Evolutionary conservation across 495 filamentous ascomycete species (phyloP), one percentile per base, ranked within the genome.

Genomic region (Chaetomium tenue): DNA sequence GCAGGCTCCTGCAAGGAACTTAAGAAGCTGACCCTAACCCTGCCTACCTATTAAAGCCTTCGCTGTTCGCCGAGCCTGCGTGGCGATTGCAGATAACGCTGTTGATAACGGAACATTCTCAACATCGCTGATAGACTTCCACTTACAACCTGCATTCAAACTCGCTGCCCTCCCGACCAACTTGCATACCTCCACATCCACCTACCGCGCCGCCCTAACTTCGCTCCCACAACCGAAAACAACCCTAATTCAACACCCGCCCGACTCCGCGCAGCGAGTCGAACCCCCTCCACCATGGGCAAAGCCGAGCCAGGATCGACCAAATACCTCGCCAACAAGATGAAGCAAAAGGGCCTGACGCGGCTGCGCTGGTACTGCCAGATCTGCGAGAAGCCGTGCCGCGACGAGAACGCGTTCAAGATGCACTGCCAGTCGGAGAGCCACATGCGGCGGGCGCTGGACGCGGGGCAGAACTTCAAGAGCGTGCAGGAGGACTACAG

Each of bases 331-430:
- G 84, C 82, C 76, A 98, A 98, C 77, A 89, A 91, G 75, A 85
- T 96, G 76, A 97, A 97, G 74, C 80, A 87, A 67, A 93, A 92
- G 78, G 93, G 93, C 47, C 81, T 97, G 2, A 90, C 92, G 66
- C 83, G 93, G 0, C 81, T 97, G 5, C 82, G 92, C 57, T 97
- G 90, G 88, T 60, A 91, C 75, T 92, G 88, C 73, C 88, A 92
- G 65, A 78, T 84, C 39, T 88, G 87, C 79, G 79, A 86, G 63
- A 80, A 82, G 60, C 81, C 84, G 54, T 77, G 73, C 72, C 79
- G 88, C 51, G 89, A 91, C 73, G 88, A 89, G 51, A 91, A 91
- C 72, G 88, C 84, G 51, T 91, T 89, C 79, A 91, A 90, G 73
- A 86, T 84, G 76, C 94, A 98, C 79, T 88, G 86, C 33, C 84